A percentile compares a stretch with the other conserved stretches of the same genome.
phyloP scores from a whole-genome alignment of 371 early-diverging fungal species.

The Coemansia sp. region DNA sequence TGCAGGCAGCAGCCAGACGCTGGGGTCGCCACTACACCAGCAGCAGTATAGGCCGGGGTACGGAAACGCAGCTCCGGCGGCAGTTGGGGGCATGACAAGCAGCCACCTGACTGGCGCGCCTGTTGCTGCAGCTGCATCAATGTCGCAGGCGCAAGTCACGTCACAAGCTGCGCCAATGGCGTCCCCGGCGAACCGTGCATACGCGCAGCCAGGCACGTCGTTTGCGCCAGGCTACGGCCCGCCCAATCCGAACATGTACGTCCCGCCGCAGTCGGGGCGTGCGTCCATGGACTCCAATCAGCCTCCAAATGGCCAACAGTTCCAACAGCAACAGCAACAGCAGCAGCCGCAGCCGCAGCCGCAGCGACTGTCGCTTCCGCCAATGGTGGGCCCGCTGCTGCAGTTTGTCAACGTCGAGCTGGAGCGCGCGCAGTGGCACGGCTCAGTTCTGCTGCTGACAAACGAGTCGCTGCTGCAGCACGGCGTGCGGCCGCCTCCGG shows the following conservation, averaged over 20 bases:
- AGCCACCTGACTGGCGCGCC: constrained; percentile 23
- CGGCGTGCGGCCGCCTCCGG: constrained; percentile 31
- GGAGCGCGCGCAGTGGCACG: constrained; percentile 54
- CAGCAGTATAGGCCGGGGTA: constrained; percentile 13
- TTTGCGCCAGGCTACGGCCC: constrained; percentile 49
- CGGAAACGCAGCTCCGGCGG: constrained; percentile 8
- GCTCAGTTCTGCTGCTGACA: constrained; percentile 56
- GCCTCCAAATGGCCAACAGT: not conserved
- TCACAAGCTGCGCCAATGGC: constrained; percentile 8
- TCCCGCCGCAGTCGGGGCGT: constrained; percentile 8
- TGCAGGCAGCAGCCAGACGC: not conserved
- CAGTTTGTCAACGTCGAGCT: constrained; percentile 54
- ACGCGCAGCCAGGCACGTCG: constrained; percentile 6
- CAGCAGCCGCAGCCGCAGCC: constrained; percentile 11
- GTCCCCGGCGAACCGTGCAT: not conserved
- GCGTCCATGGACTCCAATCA: constrained; percentile 7
- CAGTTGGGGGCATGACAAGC: constrained; percentile 19
- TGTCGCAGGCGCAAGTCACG: constrained; percentile 9
- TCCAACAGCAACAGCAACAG: constrained; percentile 2
- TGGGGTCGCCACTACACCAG: constrained; percentile 1
- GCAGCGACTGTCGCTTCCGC: constrained; percentile 24
- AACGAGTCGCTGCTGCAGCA: constrained; percentile 48
- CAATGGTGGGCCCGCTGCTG: constrained; percentile 50
- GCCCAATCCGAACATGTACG: constrained; percentile 5
- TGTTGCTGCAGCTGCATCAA: constrained; percentile 12